Evolutionary conservation across 2,329 filamentous ascomycete species (phyloP).

Genomic region (Trichophyton verrucosum): DNA sequence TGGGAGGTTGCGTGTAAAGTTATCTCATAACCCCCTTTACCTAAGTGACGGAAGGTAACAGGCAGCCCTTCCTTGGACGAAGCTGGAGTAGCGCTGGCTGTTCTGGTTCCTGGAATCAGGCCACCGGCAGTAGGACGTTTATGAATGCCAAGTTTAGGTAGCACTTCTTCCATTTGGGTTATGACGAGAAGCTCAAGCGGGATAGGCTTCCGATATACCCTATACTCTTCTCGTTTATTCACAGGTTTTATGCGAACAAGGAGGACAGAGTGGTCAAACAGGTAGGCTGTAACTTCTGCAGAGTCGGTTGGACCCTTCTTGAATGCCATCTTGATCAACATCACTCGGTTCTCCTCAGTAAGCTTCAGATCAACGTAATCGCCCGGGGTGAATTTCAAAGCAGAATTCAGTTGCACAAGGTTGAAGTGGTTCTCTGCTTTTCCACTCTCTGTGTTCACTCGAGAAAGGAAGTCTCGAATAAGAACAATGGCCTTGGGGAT

Average conservation of each 20-base stretch:
- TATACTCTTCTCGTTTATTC: conserved; percentile 87
- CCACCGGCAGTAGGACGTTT: conserved; percentile 75
- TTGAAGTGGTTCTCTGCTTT: conserved; percentile 98
- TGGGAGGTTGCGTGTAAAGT: conserved; percentile 79
- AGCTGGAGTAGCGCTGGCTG: conserved; percentile 36
- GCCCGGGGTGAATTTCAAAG: conserved; percentile 78
- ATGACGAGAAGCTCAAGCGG: conserved; percentile 87
- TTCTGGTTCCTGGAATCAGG: conserved; percentile 53
- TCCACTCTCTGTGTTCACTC: conserved; percentile 89
- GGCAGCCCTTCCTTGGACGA: conserved; percentile 67
- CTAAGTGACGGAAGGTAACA: conserved; percentile 90
- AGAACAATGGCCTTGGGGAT: conserved; percentile 77
- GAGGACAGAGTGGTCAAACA: conserved; percentile 92
- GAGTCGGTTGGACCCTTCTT: conserved; percentile 86
- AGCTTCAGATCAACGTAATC: conserved; percentile 89
- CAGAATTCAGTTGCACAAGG: conserved; percentile 76
- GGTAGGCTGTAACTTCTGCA: conserved; percentile 81
- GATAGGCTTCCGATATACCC: conserved; percentile 90
- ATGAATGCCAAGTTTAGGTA: conserved; percentile 63
- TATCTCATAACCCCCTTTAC: conserved; percentile 87
- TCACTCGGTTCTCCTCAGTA: conserved; percentile 81
- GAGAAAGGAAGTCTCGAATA: conserved; percentile 74
- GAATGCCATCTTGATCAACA: conserved; percentile 86
- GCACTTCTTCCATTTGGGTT: conserved; percentile 92
- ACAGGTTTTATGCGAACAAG: conserved; percentile 82